Evolutionary conservation across 1,284 basidiomycete species (phyloP).

Genomic region (Pseudozyma pruni): DNA sequence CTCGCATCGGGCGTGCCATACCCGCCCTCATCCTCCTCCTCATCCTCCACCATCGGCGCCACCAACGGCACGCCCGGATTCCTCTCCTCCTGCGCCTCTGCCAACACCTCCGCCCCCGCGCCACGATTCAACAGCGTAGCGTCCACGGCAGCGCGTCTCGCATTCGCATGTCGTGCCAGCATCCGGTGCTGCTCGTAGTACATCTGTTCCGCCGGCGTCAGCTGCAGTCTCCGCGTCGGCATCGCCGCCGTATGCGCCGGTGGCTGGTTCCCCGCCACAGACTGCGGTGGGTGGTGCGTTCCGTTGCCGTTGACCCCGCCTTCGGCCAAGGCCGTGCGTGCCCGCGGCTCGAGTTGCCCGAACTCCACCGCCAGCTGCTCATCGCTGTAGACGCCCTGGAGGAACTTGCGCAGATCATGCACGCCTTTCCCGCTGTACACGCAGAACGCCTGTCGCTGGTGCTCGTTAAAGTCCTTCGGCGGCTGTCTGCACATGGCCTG

Average conservation of each 20-base stretch:
- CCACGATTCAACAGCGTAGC: constrained; percentile 9
- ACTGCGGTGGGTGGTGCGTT: background rate
- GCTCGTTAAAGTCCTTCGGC: constrained; percentile 88
- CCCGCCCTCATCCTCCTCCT: constrained; percentile 11
- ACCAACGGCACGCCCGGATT: constrained; percentile 37
- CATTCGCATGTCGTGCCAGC: constrained; percentile 28
- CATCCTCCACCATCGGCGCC: constrained; percentile 20
- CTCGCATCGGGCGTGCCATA: constrained; percentile 29
- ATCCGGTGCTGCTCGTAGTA: constrained; percentile 42
- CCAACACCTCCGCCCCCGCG: background rate
- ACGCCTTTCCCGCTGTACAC: constrained; percentile 96
- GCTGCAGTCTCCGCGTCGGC: background rate
- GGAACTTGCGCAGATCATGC: constrained; percentile 78
- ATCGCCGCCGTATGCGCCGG: background rate
- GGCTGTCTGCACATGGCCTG: constrained; percentile 90
- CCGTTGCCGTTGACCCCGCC: background rate
- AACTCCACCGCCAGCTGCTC: constrained; percentile 45
- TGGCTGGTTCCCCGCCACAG: too few species aligned
- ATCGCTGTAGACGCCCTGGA: constrained; percentile 53
- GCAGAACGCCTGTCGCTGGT: constrained; percentile 92
- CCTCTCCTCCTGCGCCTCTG: constrained; percentile 21
- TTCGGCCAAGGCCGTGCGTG: constrained; percentile 23
- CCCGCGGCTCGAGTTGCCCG: constrained; percentile 45
- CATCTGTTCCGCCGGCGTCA: constrained; percentile 34
- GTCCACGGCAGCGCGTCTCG: constrained; percentile 26